Conservation (phyloP, 75 land plant genomes). For the Cupressus sempervirens region DNA sequence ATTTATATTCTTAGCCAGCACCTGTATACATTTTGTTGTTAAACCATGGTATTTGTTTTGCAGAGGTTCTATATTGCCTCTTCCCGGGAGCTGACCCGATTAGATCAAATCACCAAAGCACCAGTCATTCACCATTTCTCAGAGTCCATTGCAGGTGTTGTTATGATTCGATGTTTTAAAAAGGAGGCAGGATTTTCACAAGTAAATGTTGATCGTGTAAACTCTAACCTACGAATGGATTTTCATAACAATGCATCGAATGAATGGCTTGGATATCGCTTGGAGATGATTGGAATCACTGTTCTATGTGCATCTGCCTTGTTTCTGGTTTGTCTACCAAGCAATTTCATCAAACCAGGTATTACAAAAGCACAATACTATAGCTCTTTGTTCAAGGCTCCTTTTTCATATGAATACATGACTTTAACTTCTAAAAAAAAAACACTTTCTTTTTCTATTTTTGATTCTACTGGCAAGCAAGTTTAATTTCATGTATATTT, state of each 20-base stretch:
- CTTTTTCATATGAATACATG: no score
- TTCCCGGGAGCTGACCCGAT: constrained; percentile 87
- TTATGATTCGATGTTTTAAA: constrained; percentile 76
- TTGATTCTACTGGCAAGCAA: neutral
- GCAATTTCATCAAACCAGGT: constrained; percentile 76
- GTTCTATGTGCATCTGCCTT: constrained; percentile 78
- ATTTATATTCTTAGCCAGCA: neutral
- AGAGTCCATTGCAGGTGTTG: constrained; percentile 80
- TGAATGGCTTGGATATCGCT: constrained; percentile 95
- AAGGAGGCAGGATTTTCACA: constrained; percentile 58
- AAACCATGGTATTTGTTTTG: constrained; percentile 9
- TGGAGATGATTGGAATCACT: constrained; percentile 78
- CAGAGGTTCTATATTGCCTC: constrained; percentile 79
- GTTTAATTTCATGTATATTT: neutral
- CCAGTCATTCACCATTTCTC: constrained; percentile 97
- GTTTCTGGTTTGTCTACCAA: constrained; percentile 76
- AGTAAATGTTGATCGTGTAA: constrained; percentile 68
- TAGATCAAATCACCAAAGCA: constrained; percentile 92
- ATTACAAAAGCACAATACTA: neutral
- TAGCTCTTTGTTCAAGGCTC: no score
- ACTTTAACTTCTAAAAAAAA: no score
- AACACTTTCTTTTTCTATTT: neutral
- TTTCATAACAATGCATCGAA: constrained; percentile 92
- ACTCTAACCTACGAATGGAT: constrained; percentile 88
- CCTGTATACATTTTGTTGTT: neutral